Percentiles rank a stretch among this genome's conserved stretches.
Conservation (phyloP, 192 early-diverging fungal genomes). For the Rhizoclosmatium globosum region DNA sequence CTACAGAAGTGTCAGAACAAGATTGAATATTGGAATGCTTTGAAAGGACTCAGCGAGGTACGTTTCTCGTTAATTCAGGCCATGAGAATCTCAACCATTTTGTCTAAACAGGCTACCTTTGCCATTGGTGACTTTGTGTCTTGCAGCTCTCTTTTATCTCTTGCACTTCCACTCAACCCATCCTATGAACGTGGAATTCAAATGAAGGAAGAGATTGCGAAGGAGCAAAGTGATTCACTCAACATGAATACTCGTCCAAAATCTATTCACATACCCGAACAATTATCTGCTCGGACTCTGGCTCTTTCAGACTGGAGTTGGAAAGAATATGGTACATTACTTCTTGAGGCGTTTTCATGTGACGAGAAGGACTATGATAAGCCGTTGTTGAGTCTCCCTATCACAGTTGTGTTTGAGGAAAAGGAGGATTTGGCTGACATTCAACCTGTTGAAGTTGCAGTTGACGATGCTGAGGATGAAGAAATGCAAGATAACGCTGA, state of each 20-base stretch:
- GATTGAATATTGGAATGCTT: constrained; percentile 7
- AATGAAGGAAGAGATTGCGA: neutral
- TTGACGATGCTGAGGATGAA: too few relatives aligned
- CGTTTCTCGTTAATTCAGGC: neutral
- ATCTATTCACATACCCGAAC: neutral
- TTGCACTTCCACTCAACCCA: neutral
- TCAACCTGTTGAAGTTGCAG: too few relatives aligned
- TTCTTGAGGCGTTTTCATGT: neutral
- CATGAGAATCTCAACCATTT: too few relatives aligned
- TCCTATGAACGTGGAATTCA: neutral
- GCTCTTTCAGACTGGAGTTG: neutral
- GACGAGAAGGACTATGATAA: too few relatives aligned
- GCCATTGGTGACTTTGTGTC: constrained; percentile 1
- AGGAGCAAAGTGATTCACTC: neutral
- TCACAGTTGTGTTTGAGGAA: too few relatives aligned
- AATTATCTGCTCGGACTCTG: neutral
- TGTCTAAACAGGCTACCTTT: neutral
- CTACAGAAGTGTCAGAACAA: neutral
- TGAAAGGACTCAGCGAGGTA: constrained; percentile 14
- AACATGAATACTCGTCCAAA: neutral
- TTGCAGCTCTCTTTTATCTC: neutral
- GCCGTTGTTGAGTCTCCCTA: too few relatives aligned
- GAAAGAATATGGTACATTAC: neutral
- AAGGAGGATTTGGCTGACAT: too few relatives aligned
- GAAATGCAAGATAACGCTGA: too few relatives aligned